Conservation (phyloP, 2,329 filamentous ascomycete species). For the Nigrospora osmanthi region DNA sequence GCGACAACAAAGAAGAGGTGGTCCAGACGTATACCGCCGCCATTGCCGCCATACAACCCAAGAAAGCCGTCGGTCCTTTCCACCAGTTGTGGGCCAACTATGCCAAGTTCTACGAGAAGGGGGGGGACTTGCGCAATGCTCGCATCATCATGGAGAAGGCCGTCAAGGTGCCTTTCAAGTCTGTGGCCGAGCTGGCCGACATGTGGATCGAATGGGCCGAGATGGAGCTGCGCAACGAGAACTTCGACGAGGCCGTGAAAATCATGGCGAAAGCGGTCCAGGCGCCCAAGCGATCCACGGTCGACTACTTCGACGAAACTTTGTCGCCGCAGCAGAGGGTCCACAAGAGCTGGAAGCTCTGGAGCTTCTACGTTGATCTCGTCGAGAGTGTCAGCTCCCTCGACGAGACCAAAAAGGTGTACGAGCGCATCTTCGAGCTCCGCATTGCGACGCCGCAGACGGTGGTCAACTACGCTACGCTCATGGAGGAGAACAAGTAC, state of each 20-base stretch:
- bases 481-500: slow-evolving; percentile 90
- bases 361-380: slow-evolving; percentile 98
- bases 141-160: slow-evolving; percentile 96
- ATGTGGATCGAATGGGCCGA: slow-evolving; percentile 99
- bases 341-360: slow-evolving; percentile 98
- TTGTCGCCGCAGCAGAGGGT: slow-evolving; percentile 91
- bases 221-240: slow-evolving; percentile 92
- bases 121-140: slow-evolving; percentile 75
- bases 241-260: slow-evolving; percentile 87
- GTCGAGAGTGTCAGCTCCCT: slow-evolving; percentile 89
- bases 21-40: slow-evolving; percentile 93
- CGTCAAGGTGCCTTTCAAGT: slow-evolving; percentile 95
- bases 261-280: slow-evolving; percentile 98
- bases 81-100: slow-evolving; percentile 96
- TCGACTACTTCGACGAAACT: slow-evolving; percentile 98
- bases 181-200: slow-evolving; percentile 91
- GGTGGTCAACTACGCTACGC: slow-evolving; percentile 95
- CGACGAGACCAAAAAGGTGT: slow-evolving; percentile 88
- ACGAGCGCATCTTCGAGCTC: slow-evolving; percentile 96
- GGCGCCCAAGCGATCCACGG: slow-evolving; percentile 91
- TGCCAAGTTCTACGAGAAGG: slow-evolving; percentile 91
- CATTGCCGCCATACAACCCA: slow-evolving; percentile 86
- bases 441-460: slow-evolving; percentile 97
- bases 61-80: slow-evolving; percentile 88
- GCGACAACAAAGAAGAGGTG: slow-evolving; percentile 82